These are phyloP conservation scores for Trametes pubescens DNA, from an alignment of 1,284 basidiomycete genomes.

Conservation along the genomic window DNA sequence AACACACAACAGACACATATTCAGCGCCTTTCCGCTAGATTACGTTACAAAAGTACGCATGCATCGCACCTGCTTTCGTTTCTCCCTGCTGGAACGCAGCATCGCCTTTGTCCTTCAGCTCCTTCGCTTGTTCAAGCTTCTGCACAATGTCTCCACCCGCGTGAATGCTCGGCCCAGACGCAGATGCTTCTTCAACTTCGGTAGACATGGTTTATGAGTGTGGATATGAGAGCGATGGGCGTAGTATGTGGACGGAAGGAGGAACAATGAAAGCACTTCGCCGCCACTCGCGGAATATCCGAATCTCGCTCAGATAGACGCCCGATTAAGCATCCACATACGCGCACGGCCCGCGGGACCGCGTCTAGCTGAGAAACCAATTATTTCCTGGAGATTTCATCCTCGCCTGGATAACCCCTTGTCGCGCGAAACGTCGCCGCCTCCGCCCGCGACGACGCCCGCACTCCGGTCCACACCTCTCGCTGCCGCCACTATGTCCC, in stretches of 20 bases:
- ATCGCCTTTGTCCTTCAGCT: constrained; percentile 80
- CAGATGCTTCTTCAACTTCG: neutral
- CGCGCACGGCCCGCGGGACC: neutral
- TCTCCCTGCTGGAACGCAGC: constrained; percentile 76
- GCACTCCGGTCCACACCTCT: constrained; percentile 2
- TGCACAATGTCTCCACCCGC: constrained; percentile 43
- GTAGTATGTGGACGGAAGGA: neutral
- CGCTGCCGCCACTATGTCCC: constrained; percentile 60
- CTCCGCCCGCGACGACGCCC: neutral
- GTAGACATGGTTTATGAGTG: neutral
- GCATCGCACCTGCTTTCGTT: constrained; percentile 62
- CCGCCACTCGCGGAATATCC: constrained; percentile 1
- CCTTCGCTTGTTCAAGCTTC: constrained; percentile 68
- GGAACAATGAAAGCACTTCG: neutral
- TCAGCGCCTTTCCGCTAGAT: neutral
- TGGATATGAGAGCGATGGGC: neutral
- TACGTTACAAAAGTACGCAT: neutral
- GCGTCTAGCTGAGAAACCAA: neutral
- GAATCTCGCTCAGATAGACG: constrained; percentile 4
- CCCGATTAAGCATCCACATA: neutral
- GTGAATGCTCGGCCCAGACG: constrained; percentile 3
- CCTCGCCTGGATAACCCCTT: constrained; percentile 1
- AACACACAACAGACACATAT: neutral
- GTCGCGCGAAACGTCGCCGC: constrained; percentile 2
- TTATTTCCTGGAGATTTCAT: neutral